Conservation (phyloP, 441 rosid species). For the Lagerstroemia fauriei region DNA sequence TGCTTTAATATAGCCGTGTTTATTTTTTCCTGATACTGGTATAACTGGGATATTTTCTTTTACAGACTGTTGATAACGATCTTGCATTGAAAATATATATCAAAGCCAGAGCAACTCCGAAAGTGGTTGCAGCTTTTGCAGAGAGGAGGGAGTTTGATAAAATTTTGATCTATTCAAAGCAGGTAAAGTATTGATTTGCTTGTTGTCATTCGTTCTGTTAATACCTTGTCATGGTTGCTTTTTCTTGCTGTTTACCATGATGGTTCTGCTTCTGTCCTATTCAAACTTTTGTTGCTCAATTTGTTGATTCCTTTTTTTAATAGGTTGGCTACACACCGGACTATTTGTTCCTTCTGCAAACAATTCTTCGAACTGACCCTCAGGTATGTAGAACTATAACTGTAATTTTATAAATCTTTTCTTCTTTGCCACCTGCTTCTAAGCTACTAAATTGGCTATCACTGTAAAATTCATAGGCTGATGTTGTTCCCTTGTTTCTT, state of each 20-base stretch:
- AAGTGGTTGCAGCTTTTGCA: slow-evolving; percentile 99
- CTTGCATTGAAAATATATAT: slow-evolving; percentile 94
- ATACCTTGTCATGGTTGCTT: background rate
- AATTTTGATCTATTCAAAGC: slow-evolving; percentile 94
- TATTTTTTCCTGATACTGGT: slow-evolving; percentile 8
- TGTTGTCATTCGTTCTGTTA: background rate
- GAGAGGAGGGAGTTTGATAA: slow-evolving; percentile 99
- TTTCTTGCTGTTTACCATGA: slow-evolving; percentile 1
- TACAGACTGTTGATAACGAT: slow-evolving; percentile 99
- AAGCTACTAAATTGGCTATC: background rate
- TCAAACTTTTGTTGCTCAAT: slow-evolving; percentile 13
- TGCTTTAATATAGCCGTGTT: background rate
- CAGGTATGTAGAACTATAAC: slow-evolving; percentile 59
- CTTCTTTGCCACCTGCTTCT: background rate
- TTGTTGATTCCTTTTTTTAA: slow-evolving; percentile 16
- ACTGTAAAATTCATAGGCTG: background rate
- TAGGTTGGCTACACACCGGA: slow-evolving; percentile 99
- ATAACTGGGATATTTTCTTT: slow-evolving; percentile 17
- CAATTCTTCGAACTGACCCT: slow-evolving; percentile 93
- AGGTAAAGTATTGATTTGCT: slow-evolving; percentile 46
- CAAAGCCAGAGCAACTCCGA: slow-evolving; percentile 98
- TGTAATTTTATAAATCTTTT: background rate
- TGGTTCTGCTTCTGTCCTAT: slow-evolving; percentile 11
- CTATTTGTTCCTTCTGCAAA: slow-evolving; percentile 96
- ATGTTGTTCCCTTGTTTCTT: background rate